Base-by-base conservation (phyloP, 345 rosid species). In the Lumnitzera littorea region DNA sequence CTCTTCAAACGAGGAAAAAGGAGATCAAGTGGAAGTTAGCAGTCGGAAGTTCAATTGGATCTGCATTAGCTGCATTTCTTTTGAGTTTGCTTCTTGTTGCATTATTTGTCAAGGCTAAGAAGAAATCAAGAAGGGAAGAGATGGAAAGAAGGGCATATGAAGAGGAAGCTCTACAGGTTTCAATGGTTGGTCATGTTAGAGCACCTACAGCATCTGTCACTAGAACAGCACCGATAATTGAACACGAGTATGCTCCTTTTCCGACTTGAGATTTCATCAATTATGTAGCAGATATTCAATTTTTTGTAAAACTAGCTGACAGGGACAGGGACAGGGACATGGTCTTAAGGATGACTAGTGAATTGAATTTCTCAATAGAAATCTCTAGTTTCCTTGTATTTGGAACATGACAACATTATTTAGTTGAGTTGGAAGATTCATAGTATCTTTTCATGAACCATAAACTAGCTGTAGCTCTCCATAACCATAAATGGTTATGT, bases 151-250 rank as follows among this genome's bases (percentile, higher is more conserved):
- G 91, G 67, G 91, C 91, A 6, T 92, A 87, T 43, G 96, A 92
- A 78, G 98, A 89, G 71, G 96, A 92, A 71, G 98, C 96, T 50
- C 67, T 87, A 20, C 94, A 87, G 71, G 94, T 92, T 46, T 73
- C 98, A 55, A 89, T 94, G 96, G 97, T 88, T 47, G 96, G 92
- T 5, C 96, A 87, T 74, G 70, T 89, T 55, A 84, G 92, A 60
- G 86, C 82, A 66, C 88, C 85, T 2, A 82, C 76, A 1, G 95
- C 97, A n/a, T 50, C 84, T 11, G 84, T 69, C 50, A 83, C 91
- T 57, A 67, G 95, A 56, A 90, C 99, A 16, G 14, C 67, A 60
- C 96, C 96, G 17, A 61, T 65, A 24, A 80, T 89, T 68, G 96
- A 90, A 73, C 88, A 82, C 62, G 80, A 78, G 58, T 82, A 78